Percentiles rank a stretch among this genome's conserved stretches.
Conservation (phyloP, 768 basidiomycete species). For the Termitomyces sp. region DNA sequence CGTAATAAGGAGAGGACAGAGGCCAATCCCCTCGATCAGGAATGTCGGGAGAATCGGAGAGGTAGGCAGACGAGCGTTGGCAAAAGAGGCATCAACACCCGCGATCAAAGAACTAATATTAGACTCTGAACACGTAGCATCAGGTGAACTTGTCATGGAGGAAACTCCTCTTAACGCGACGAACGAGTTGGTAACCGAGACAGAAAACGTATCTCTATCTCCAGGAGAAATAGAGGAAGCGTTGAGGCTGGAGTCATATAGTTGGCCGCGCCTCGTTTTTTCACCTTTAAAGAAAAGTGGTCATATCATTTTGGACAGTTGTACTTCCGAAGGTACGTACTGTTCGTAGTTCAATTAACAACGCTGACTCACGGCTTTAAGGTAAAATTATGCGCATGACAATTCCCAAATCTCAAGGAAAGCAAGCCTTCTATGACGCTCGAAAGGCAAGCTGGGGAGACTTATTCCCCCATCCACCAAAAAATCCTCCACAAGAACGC, state of each 20-base stretch:
- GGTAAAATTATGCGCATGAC: conserved; percentile 90
- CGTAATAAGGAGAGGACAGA: conserved; percentile 71
- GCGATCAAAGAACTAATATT: conserved; percentile 36
- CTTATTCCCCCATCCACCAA: conserved; percentile 85
- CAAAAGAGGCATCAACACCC: conserved; percentile 23
- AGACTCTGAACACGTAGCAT: conserved; percentile 24
- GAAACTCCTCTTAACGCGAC: conserved; percentile 2
- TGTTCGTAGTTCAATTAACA: neutral
- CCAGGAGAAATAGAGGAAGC: conserved; percentile 39
- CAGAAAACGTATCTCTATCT: conserved; percentile 6
- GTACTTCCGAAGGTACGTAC: conserved; percentile 67
- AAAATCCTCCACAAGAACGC: conserved; percentile 68
- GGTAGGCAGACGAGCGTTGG: conserved; percentile 40
- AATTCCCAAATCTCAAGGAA: conserved; percentile 92
- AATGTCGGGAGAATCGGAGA: conserved; percentile 47
- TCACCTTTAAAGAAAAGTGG: conserved; percentile 91
- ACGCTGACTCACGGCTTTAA: conserved; percentile 22
- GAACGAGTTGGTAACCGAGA: conserved; percentile 7
- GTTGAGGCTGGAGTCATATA: conserved; percentile 70
- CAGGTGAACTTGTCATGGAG: conserved; percentile 7
- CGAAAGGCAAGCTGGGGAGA: conserved; percentile 94
- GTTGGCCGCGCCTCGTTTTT: conserved; percentile 88
- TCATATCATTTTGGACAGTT: conserved; percentile 88
- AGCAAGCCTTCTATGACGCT: conserved; percentile 91
- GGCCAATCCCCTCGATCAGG: conserved; percentile 41